phyloP scores from a whole-genome alignment of 2,329 filamentous ascomycete genomes.

The Fusarium poae region DNA sequence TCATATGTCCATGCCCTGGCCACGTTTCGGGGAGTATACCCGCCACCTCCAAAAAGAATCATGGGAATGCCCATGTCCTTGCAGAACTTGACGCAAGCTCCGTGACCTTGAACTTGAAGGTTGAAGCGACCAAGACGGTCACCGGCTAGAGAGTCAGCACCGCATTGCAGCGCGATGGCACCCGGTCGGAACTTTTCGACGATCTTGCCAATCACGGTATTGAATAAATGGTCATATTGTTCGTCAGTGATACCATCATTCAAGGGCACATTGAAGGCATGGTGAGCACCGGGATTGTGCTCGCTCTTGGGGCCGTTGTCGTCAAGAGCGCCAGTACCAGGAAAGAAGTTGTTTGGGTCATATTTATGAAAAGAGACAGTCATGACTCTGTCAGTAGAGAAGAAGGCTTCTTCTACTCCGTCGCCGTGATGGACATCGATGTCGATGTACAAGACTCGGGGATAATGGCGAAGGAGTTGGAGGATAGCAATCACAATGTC shows the following conservation, averaged over 20 bases:
- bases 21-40: constrained; percentile 96
- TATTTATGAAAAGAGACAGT: constrained; percentile 98
- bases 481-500: constrained; percentile 96
- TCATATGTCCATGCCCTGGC: constrained; percentile 97
- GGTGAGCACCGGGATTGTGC: constrained; percentile 87
- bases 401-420: constrained; percentile 91
- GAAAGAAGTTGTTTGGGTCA: constrained; percentile 86
- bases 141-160: constrained; percentile 92
- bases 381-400: constrained; percentile 89
- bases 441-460: constrained; percentile 92
- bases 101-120: constrained; percentile 94
- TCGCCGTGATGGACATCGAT: constrained; percentile 95
- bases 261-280: constrained; percentile 90
- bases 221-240: constrained; percentile 88
- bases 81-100: constrained; percentile 88
- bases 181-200: constrained; percentile 87
- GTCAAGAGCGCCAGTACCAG: constrained; percentile 87
- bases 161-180: constrained; percentile 94
- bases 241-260: constrained; percentile 92
- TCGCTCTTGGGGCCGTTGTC: constrained; percentile 87
- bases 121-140: constrained; percentile 97
- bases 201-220: constrained; percentile 81
- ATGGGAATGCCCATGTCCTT: constrained; percentile 85
- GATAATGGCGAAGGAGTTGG: constrained; percentile 83
- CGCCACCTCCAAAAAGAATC: constrained; percentile 92